Evolutionary conservation across 2,329 filamentous ascomycete species (phyloP).

Genomic region (Epichloe festucae): DNA sequence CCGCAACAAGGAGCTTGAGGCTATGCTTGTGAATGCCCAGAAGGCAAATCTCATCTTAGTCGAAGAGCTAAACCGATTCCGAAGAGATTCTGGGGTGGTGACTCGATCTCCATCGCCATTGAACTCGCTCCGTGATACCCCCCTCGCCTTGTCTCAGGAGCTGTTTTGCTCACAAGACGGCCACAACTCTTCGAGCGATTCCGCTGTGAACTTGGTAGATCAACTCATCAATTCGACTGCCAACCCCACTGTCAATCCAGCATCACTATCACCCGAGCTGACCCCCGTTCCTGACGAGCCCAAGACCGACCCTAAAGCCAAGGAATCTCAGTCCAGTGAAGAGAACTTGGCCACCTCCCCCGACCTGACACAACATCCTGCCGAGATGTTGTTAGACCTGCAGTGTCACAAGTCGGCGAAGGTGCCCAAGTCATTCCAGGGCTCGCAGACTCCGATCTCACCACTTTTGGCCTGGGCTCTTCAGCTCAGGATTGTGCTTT

Average conservation of each 20-base stretch:
- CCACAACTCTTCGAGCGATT: conserved; percentile 17
- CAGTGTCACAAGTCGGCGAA: conserved; percentile 95
- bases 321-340: conserved; percentile 13
- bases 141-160: conserved; percentile 44
- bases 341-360: conserved; percentile 39
- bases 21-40: conserved; percentile 46
- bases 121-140: conserved; percentile 32
- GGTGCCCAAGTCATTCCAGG: conserved; percentile 34
- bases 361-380: conserved; percentile 99
- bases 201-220: conserved; percentile 25
- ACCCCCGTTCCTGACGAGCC: conserved; percentile 34
- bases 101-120: conserved; percentile 28
- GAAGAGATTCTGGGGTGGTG: conserved; percentile 28
- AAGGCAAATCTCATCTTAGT: conserved; percentile 35
- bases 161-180: conserved; percentile 39
- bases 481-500: conserved; percentile 48
- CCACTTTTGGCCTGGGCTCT: conserved; percentile 32
- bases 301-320: conserved; percentile 4
- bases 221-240: conserved; percentile 27
- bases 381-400: conserved; percentile 99
- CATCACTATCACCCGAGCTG: conserved; percentile 46
- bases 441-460: conserved; percentile 26
- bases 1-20: conserved; percentile 59
- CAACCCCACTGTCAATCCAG: conserved; percentile 44
- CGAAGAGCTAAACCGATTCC: conserved; percentile 37